Evolutionary conservation across 805 yeast species (phyloP), one percentile per base, ranked within the genome.

Genomic region (Wickerhamiella qilinensis): DNA sequence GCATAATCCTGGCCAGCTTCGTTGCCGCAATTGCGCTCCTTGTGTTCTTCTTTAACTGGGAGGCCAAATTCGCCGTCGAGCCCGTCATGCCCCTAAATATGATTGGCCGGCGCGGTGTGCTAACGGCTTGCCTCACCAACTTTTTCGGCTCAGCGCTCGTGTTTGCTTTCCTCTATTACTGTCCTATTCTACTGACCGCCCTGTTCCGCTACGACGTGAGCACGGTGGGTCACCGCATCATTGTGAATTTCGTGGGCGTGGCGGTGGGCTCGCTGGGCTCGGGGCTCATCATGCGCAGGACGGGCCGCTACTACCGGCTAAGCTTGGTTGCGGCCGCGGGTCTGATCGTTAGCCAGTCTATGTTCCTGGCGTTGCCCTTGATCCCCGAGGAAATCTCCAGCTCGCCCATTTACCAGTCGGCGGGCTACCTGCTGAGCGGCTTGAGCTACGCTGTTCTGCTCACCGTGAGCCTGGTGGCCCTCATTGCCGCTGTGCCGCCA

Each of bases 101-200:
- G 36, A 58, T 79, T 46, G 56, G 59, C 6, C 66, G 73, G 46
- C 62, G 75, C 44, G 77, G 88, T 0, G 68, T 81, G 16, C 54
- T 75, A 25, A 66, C 77, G 8, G 73, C 82, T 0, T 74, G 84
- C 0, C 58, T 80, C 40, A 67, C 77, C 33, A 77, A 76, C 54
- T 73, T 81, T 73, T 75, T 79, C 47, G 64, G 68, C 54, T 73
- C 83, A 4, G 80, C 81, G 79, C 66, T 73, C 1, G 67, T 69
- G 15, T 79, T 69, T 53, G 61, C 84, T 1, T 64, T 67, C 45
- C 53, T 82, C 39, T 83, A 67, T 58, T 82, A 75, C 55, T 65
- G 75, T 3, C 94, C 94, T 1, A 65, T 83, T 16, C 77, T 93
- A 1, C 60, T 84, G 39, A 36, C 69, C 28, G 88, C 85, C 39